Percentiles rank a stretch among this genome's conserved stretches.
Conservation (phyloP, 768 basidiomycete species). For the Xerocomellus chrysenteron region DNA sequence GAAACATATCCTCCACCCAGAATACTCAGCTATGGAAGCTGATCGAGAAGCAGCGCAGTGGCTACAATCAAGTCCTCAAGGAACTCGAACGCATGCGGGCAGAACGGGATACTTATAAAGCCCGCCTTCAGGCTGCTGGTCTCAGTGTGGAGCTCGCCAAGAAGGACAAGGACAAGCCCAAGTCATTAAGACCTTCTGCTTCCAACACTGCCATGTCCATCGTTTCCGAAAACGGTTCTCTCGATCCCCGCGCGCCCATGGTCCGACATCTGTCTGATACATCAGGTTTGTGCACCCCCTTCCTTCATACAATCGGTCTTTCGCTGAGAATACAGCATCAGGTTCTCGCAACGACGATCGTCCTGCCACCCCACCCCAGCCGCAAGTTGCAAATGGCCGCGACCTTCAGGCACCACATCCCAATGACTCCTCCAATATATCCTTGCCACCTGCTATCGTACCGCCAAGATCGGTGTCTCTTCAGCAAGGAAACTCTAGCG, state of each 20-base stretch:
- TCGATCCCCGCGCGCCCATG: conserved; percentile 28
- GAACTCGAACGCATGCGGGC: conserved; percentile 81
- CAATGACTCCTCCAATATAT: neutral
- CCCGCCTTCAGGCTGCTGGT: conserved; percentile 32
- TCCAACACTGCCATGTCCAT: conserved; percentile 26
- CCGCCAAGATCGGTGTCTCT: conserved; percentile 26
- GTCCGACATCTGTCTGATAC: conserved; percentile 33
- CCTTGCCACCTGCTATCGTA: conserved; percentile 11
- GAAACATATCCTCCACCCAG: conserved; percentile 77
- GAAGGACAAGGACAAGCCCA: conserved; percentile 29
- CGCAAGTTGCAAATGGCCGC: conserved; percentile 9
- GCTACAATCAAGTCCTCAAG: conserved; percentile 77
- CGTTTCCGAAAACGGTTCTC: conserved; percentile 12
- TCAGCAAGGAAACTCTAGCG: conserved; percentile 6
- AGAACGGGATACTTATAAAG: conserved; percentile 68
- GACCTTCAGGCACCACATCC: conserved; percentile 9
- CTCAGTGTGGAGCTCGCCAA: conserved; percentile 40
- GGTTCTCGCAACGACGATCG: conserved; percentile 21
- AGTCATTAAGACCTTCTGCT: conserved; percentile 15
- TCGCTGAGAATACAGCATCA: neutral
- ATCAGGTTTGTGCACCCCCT: conserved; percentile 27
- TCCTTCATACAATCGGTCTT: neutral
- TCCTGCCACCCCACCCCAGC: conserved; percentile 19
- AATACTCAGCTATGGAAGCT: conserved; percentile 94
- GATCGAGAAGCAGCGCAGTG: conserved; percentile 85